Percentiles rank a stretch among this genome's conserved stretches.
Conservation (phyloP, 2,329 filamentous ascomycete species). For the Fusarium protoensiforme region DNA sequence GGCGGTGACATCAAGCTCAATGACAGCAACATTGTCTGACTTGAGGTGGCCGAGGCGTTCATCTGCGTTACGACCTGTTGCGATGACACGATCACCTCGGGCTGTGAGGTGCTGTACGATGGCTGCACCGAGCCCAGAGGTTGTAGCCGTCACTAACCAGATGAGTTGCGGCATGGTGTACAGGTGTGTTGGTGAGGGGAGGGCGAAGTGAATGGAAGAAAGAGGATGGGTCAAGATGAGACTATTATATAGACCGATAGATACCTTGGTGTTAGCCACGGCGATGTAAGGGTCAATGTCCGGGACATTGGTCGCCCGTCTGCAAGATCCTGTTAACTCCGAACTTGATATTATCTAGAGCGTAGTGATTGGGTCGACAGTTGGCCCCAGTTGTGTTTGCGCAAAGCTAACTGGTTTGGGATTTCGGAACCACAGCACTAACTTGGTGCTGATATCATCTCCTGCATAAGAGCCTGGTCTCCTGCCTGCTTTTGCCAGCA, state of each 20-base stretch:
- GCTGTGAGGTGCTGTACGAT: conserved; percentile 31
- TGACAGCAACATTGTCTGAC: conserved; percentile 42
- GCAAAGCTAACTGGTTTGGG: neutral
- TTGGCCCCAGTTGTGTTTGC: neutral
- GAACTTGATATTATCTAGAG: neutral
- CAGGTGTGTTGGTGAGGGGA: neutral
- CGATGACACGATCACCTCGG: conserved; percentile 47
- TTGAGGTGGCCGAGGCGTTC: conserved; percentile 38
- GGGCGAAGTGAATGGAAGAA: neutral
- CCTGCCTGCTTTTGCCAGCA: neutral
- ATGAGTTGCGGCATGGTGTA: conserved; percentile 23
- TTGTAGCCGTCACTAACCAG: conserved; percentile 48
- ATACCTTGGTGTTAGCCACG: neutral
- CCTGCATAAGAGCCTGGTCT: neutral
- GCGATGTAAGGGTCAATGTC: neutral
- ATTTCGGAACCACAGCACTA: neutral
- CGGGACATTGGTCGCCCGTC: neutral
- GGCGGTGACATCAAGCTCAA: conserved; percentile 47
- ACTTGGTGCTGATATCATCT: neutral
- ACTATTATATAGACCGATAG: neutral
- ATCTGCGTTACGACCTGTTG: conserved; percentile 42
- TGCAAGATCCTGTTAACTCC: neutral
- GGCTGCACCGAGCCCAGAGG: conserved; percentile 46
- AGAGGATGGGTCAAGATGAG: neutral
- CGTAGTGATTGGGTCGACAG: neutral